Evolutionary conservation across 148 eudicot species (phyloP).

Genomic region (Rhododendron vialii): DNA sequence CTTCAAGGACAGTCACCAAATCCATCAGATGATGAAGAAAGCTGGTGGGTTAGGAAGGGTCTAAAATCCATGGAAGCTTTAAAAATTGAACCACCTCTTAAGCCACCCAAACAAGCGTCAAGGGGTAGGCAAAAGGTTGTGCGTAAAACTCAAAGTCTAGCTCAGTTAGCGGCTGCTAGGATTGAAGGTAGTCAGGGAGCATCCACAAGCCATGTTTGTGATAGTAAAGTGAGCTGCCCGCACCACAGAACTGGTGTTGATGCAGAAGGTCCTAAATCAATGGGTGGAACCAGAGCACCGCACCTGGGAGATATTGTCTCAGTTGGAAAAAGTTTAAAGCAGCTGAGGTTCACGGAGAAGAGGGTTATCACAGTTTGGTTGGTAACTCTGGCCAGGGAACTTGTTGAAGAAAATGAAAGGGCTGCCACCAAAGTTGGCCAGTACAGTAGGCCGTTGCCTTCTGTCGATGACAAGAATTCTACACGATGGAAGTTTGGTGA

Average conservation of each 20-base stretch:
- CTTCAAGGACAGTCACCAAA: constrained; percentile 38
- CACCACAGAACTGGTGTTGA: constrained; percentile 63
- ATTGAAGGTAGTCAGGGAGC: constrained; percentile 99
- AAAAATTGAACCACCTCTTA: constrained; percentile 72
- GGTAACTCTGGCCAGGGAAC: constrained; percentile 53
- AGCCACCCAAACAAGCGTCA: constrained; percentile 69
- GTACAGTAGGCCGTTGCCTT: constrained; percentile 44
- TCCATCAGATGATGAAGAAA: constrained; percentile 71
- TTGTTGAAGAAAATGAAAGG: constrained; percentile 73
- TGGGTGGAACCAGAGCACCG: constrained; percentile 29
- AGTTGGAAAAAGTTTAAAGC: constrained; percentile 64
- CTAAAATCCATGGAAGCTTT: constrained; percentile 45
- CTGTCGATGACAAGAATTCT: constrained; percentile 60
- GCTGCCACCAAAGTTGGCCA: constrained; percentile 47
- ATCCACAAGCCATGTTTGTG: constrained; percentile 97
- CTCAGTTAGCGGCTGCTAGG: constrained; percentile 82
- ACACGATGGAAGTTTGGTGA: constrained; percentile 85
- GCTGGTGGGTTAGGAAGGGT: constrained; percentile 87
- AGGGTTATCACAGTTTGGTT: constrained; percentile 70
- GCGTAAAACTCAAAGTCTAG: constrained; percentile 95
- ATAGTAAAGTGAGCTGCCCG: constrained; percentile 69
- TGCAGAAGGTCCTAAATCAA: constrained; percentile 46
- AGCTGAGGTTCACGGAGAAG: constrained; percentile 64
- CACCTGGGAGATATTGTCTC: constrained; percentile 53
- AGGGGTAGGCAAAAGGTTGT: constrained; percentile 86